Conservation (phyloP, 495 filamentous ascomycete species). For the Letharia lupina region DNA sequence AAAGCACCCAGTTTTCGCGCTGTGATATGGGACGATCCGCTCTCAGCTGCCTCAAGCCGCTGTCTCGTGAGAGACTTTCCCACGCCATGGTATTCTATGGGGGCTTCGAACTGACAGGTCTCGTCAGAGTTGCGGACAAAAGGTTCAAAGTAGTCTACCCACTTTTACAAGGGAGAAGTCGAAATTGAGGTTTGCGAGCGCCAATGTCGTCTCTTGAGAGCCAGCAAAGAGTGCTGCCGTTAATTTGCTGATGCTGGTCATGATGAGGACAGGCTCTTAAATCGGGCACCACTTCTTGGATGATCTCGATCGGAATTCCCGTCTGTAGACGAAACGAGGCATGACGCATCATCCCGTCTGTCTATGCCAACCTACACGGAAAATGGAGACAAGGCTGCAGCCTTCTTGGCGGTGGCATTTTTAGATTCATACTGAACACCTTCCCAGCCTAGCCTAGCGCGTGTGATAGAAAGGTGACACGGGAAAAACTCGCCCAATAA, state of each 20-base stretch:
- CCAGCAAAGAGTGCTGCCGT: neutral
- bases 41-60: constrained; percentile 24
- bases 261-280: neutral
- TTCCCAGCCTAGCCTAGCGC: neutral
- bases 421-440: neutral
- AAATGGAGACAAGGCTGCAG: neutral
- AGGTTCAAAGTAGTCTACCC: neutral
- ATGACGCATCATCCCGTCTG: neutral
- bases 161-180: constrained; percentile 26
- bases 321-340: too few relatives aligned
- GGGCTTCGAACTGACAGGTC: constrained; percentile 24
- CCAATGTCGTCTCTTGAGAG: constrained; percentile 17
- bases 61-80: constrained; percentile 21
- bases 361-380: neutral
- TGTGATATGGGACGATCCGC: constrained; percentile 24
- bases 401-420: neutral
- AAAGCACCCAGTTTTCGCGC: constrained; percentile 29
- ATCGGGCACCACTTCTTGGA: neutral
- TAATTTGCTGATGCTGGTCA: neutral
- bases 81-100: constrained; percentile 24
- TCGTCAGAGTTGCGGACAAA: neutral
- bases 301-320: too few relatives aligned
- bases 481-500: too few relatives aligned
- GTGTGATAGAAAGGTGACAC: too few relatives aligned
- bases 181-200: constrained; percentile 27